Conservation (phyloP, 2,329 filamentous ascomycete species). For the Penicillium sp. region DNA sequence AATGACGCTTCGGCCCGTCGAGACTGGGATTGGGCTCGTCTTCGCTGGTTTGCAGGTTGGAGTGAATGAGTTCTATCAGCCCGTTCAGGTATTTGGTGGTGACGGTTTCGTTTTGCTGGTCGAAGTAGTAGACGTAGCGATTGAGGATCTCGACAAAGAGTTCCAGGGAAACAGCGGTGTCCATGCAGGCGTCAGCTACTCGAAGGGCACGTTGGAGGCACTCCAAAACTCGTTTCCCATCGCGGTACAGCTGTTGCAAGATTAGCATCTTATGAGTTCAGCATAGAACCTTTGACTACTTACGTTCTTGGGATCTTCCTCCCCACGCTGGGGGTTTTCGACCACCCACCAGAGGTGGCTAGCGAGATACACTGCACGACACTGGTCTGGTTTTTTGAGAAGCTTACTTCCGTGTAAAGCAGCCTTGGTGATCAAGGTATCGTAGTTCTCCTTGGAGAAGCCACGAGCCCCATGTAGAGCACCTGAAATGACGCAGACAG, state of each 20-base stretch:
- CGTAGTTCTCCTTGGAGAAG: conserved; percentile 96
- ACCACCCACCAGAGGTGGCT: conserved; percentile 98
- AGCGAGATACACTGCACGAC: conserved; percentile 89
- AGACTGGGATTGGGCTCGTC: conserved; percentile 59
- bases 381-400: conserved; percentile 96
- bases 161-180: conserved; percentile 92
- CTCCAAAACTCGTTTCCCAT: conserved; percentile 93
- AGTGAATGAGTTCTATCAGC: conserved; percentile 95
- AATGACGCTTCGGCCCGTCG: conserved; percentile 87
- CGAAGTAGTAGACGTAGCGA: conserved; percentile 98
- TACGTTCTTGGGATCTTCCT: conserved; percentile 75
- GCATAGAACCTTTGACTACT: conserved; percentile 35
- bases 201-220: conserved; percentile 91
- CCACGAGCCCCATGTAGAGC: conserved; percentile 81
- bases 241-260: conserved; percentile 75
- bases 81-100: conserved; percentile 98
- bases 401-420: conserved; percentile 95
- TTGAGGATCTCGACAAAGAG: conserved; percentile 98
- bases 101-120: conserved; percentile 97
- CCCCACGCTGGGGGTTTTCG: conserved; percentile 67
- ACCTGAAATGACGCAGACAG: conserved; percentile 87
- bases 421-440: conserved; percentile 96
- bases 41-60: conserved; percentile 82
- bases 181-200: conserved; percentile 98
- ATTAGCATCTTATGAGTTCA: conserved; percentile 15